Conservation (phyloP, 1,284 basidiomycete genomes). For the Trametes polyzona region DNA sequence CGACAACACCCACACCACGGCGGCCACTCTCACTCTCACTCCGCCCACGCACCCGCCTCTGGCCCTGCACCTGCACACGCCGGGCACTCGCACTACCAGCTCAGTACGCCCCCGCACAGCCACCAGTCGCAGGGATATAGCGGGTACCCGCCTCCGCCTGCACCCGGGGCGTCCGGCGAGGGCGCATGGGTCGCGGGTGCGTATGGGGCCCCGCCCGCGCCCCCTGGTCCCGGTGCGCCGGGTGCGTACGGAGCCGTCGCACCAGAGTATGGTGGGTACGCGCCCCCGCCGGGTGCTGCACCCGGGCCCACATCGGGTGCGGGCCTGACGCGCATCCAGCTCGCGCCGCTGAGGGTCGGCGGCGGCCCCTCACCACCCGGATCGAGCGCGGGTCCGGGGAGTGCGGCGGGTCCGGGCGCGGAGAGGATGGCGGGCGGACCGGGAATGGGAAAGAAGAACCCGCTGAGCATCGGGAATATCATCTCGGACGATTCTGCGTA, state of each 20-base stretch:
- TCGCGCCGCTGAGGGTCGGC: slow-evolving; percentile 50
- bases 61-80: slow-evolving; percentile 8
- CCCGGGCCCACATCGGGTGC: slow-evolving; percentile 9
- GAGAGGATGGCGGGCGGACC: slow-evolving; percentile 22
- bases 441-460: slow-evolving; percentile 47
- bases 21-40: no score
- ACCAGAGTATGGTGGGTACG: slow-evolving; percentile 19
- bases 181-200: slow-evolving; percentile 20
- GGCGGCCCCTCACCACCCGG: slow-evolving; percentile 30
- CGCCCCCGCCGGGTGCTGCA: slow-evolving; percentile 1
- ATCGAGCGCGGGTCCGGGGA: slow-evolving; percentile 32
- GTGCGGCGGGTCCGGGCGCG: slow-evolving; percentile 13
- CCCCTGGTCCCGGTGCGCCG: not conserved
- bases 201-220: slow-evolving; percentile 6
- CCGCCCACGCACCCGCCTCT: slow-evolving; percentile 11
- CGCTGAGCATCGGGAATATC: slow-evolving; percentile 74
- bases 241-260: slow-evolving; percentile 8
- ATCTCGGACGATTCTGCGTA: slow-evolving; percentile 53
- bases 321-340: slow-evolving; percentile 51
- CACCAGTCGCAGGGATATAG: slow-evolving; percentile 28
- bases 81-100: slow-evolving; percentile 30
- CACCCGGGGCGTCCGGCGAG: slow-evolving; percentile 3
- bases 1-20: slow-evolving; percentile 11
- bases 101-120: slow-evolving; percentile 31
- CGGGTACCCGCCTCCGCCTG: slow-evolving; percentile 28